These are phyloP conservation scores for Dothistroma septosporum DNA, from an alignment of 2,329 filamentous ascomycete species.

Conservation along the genomic window DNA sequence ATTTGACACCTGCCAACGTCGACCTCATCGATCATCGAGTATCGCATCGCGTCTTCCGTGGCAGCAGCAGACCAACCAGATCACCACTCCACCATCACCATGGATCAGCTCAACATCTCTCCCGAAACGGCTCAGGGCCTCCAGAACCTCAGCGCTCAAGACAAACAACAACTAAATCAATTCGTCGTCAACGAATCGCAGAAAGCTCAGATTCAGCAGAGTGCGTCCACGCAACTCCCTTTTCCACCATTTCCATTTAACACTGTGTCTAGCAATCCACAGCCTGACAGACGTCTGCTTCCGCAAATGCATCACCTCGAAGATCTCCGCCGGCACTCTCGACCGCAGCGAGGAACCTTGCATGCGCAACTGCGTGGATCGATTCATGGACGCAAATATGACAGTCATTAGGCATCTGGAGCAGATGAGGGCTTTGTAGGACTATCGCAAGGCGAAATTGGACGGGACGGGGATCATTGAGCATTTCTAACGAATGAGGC, in stretches of 20 bases:
- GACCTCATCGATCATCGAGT: not conserved
- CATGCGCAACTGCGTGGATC: constrained; percentile 86
- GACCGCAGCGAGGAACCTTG: constrained; percentile 77
- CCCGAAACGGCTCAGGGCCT: constrained; percentile 26
- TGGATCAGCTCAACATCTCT: constrained; percentile 29
- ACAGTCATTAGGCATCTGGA: constrained; percentile 83
- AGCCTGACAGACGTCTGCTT: constrained; percentile 59
- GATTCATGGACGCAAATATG: constrained; percentile 85
- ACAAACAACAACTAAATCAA: constrained; percentile 77
- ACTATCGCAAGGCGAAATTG: constrained; percentile 1
- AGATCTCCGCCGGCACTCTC: constrained; percentile 67
- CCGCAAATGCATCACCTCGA: constrained; percentile 82
- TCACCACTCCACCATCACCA: constrained; percentile 7
- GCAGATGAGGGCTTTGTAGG: constrained; percentile 42
- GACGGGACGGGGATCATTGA: not conserved
- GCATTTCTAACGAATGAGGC: not conserved
- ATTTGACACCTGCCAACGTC: not conserved
- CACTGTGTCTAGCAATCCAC: constrained; percentile 13
- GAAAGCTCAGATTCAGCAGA: constrained; percentile 65
- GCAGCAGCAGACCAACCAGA: not conserved
- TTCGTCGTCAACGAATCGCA: constrained; percentile 82
- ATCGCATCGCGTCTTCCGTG: not conserved
- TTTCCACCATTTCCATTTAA: not conserved
- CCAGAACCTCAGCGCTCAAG: constrained; percentile 28
- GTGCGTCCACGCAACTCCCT: constrained; percentile 18